Evolutionary conservation across 2,329 filamentous ascomycete species (phyloP), one percentile per base, ranked within the genome.

Genomic region (Penicillium paneum): DNA sequence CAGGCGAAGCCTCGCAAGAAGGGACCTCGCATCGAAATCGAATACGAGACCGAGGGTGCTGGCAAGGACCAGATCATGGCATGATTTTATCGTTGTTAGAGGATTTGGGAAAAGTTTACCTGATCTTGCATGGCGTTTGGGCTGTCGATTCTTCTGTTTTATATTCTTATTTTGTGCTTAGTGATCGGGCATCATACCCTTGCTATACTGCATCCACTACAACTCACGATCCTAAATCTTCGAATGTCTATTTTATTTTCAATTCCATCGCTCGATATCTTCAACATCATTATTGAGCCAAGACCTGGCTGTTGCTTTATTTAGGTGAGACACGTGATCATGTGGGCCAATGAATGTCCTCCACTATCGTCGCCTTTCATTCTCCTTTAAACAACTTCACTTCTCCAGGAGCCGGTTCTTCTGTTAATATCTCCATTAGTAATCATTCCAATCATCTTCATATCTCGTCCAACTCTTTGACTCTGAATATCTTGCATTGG

Each of bases 31-130:
- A 85, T 81, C 81, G 85, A 91, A 76, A 90, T 90, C 72, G 88
- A 93, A 75, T 88, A 90, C 70, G 88, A 91, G 74, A 83, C 87
- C 55, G 88, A 90, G 73, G 79, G 79, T 51, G 83, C 83, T 65
- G 79, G 78, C 42, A 77, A 78, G 61, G 78, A 81, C 64, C 74
- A 75, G 54, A 56, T 79, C 56, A 64, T 75, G 63, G 75, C 74
- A 41, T 77, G 66, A 66, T 48, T 53, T 35, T 51, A 39, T 49
- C 29, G 19, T 24, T 26, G 28, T 52, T 48, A 44, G 15, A 31
- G 47, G 34, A 47, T 50, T 50, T 56, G 57, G 56, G 54, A 64
- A 64, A 64, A 66, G 58, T 60, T 62, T 58, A 59, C 58, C 54
- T 62, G 59, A 53, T 59, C 47, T 62, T 68, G 67, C 64, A 67